Evolutionary conservation across 192 early-diverging fungal species (phyloP).

Genomic region (Lunasporangiospora selenospora): DNA sequence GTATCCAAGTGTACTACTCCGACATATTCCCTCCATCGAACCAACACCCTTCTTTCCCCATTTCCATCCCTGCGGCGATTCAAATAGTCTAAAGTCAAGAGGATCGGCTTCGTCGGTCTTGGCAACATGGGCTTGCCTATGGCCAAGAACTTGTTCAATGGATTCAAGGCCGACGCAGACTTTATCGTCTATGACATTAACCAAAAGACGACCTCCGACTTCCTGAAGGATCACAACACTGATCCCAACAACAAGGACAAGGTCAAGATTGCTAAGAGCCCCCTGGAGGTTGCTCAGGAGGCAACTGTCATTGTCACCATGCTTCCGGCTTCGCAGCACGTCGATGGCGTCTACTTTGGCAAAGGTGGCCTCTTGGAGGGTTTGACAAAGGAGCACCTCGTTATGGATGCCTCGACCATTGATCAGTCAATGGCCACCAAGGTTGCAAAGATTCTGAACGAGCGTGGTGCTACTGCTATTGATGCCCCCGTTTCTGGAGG

Average conservation of each 20-base stretch:
- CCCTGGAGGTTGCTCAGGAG: constrained; percentile 73
- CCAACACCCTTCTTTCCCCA: background rate
- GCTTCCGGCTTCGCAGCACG: constrained; percentile 86
- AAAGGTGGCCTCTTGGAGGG: constrained; percentile 66
- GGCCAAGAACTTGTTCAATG: constrained; percentile 81
- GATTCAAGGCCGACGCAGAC: constrained; percentile 55
- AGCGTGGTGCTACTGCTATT: constrained; percentile 69
- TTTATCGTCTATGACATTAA: constrained; percentile 83
- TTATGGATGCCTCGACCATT: constrained; percentile 95
- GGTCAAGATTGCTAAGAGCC: constrained; percentile 63
- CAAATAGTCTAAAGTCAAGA: constrained; percentile 42
- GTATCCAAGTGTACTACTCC: no score
- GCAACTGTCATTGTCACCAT: constrained; percentile 88
- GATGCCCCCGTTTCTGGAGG: constrained; percentile 98
- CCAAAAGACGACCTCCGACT: constrained; percentile 56
- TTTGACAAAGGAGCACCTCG: constrained; percentile 54
- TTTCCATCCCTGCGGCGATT: background rate
- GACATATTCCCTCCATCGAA: no score
- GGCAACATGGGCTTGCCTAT: constrained; percentile 94
- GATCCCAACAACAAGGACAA: constrained; percentile 38
- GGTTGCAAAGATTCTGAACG: constrained; percentile 68
- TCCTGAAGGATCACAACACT: constrained; percentile 55
- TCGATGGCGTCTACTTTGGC: constrained; percentile 84
- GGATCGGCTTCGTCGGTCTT: constrained; percentile 89
- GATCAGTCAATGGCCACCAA: constrained; percentile 79